A percentile compares a stretch with the other conserved stretches of the same genome.
Evolutionary conservation across 140 eudicot species (phyloP).

Genomic region (Flaveria floridana): DNA sequence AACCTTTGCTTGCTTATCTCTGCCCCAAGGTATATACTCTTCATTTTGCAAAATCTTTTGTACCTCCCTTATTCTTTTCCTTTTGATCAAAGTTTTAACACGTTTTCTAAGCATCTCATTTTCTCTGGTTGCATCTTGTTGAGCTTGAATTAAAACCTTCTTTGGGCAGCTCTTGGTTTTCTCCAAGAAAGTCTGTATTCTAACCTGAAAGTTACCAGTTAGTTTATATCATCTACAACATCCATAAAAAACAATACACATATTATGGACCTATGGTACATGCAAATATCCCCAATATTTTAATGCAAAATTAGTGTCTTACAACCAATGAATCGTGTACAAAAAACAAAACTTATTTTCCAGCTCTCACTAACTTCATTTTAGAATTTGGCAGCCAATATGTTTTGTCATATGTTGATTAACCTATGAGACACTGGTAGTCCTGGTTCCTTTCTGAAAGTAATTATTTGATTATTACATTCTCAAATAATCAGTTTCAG

Average conservation of each 20-base stretch:
- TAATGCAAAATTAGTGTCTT: neutral
- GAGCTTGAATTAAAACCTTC: conserved; percentile 38
- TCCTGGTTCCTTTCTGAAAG: neutral
- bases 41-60: conserved; percentile 69
- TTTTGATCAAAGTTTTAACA: conserved; percentile 68
- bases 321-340: conserved; percentile 9
- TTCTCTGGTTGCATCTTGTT: conserved; percentile 49
- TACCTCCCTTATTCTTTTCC: conserved; percentile 60
- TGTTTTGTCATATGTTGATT: neutral
- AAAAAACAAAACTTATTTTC: neutral
- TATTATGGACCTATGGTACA: neutral
- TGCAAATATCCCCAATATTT: neutral
- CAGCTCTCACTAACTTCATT: neutral
- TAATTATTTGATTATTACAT: neutral
- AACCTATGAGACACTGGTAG: neutral
- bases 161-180: conserved; percentile 48
- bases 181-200: conserved; percentile 85
- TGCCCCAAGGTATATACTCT: conserved; percentile 69
- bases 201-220: conserved; percentile 59
- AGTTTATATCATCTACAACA: conserved; percentile 25
- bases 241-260: neutral
- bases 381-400: neutral
- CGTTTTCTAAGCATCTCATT: conserved; percentile 62
- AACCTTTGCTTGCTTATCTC: conserved; percentile 89
- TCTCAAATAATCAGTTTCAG: neutral